Base-by-base conservation (phyloP, 2,329 filamentous ascomycete species). In the Septoria linicola region DNA sequence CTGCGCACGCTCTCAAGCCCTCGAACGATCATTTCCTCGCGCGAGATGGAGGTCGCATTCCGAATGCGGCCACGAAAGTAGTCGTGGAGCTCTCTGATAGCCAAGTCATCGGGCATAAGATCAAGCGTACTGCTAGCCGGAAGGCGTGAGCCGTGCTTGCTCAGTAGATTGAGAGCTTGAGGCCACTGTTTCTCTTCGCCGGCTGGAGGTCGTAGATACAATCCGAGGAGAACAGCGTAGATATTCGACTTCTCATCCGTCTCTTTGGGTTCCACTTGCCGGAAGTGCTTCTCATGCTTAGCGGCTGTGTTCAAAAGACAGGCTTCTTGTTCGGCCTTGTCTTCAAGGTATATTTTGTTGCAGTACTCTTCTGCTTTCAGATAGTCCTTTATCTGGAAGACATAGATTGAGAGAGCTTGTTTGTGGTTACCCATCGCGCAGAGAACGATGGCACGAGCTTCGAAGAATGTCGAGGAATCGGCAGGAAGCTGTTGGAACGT, bases 341-440 rank as follows among this genome's bases (percentile, higher is more conserved):
- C 66, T 57, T 77, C 69, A 54, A 86, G 79, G 71, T 96, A 87
- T 51, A 91, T 81, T 55, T 84, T 84, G 71, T 96, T 96, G 75
- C 93, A 97, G 72, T 99, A 96, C 85, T 96, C 89, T 79, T 99
- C 93, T 25, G 93, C 93, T 71, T 96, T 97, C 10, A 74, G 76
- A 57, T 88, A 92, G 68, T 96, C 86, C 60, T 87, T 76, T 69
- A 99, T 81, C 69, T 92, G 93, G 73, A 96, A 99, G 21, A 97
- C 92, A 68, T 96, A 99, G 45, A 99, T 96, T 67, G 93, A 87
- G n/a, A 99, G 75, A 0, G 93, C 93, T 71, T 97, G 90, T 66
- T 89, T 91, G 72, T 99, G 91, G 63, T 92, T 87, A 5, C 89
- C 89, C 88, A 97, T 96, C 62, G 93, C 95, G 70, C 89, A 90